Base-by-base conservation (phyloP, 202 grass and related monocot species). In the Setaria italica region DNA sequence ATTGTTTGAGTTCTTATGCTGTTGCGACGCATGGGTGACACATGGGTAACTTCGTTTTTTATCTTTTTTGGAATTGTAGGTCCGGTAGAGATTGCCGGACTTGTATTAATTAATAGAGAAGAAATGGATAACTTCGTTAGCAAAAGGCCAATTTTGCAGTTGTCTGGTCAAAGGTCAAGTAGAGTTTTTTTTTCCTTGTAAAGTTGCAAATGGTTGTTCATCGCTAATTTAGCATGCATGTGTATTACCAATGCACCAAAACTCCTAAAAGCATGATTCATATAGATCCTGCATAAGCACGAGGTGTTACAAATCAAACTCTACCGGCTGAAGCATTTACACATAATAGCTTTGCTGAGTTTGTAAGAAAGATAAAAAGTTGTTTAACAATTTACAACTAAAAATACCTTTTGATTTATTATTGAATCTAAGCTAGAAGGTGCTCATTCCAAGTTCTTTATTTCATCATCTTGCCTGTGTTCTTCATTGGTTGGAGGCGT, bases 161-260 rank as follows among this genome's bases (percentile, higher is more conserved):
- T 66, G 46, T 37, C 0, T 45, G 30, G 30, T 9, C 45, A 7
- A 35, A 21, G 10, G 60, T 65, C 17, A 66, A 66, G 30, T 29
- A 37, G 9, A 64, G 14, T 48, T 48, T 78, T 63, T 17, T 49
- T 54, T 20, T 51, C 9, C 17, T 29, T 8, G 2, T 7, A 2
- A 12, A 37, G 60, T 51, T 35, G 29, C 59, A 51, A 56, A 64
- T 37, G 43, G 46, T 79, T 43, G 11, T 39, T 10, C 10, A 4
- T 73, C 9, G 51, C 33, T 73, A 34, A 65, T 80, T 16, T 73
- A 54, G 68, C 16, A 56, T 65, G 68, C 16, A 56, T 65, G 11
- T 54, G 2, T 12, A 80, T 37, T 6, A 45, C 11, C 39, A 58
- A 45, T 66, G 19, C 30, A 70, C 9, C 16, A 21, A 60, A 80